Conservation (phyloP, 2,329 filamentous ascomycete genomes). For the Talaromyces marneffei region DNA sequence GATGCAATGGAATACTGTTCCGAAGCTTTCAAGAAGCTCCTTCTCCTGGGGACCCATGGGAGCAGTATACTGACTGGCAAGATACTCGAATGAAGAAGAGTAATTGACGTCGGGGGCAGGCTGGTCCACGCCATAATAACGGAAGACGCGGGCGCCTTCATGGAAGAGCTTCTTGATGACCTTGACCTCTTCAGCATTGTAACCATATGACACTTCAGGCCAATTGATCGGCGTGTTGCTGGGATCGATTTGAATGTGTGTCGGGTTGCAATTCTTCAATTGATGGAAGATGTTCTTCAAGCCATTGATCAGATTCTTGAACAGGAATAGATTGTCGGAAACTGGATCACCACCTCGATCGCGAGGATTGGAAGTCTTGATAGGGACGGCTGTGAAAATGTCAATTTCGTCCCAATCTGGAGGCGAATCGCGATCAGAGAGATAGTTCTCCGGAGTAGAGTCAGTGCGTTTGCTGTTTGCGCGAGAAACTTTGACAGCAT, state of each 20-base stretch:
- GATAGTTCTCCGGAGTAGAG: conserved; percentile 67
- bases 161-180: conserved; percentile 97
- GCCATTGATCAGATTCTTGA: conserved; percentile 92
- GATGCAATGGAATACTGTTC: conserved; percentile 96
- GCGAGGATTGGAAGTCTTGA: conserved; percentile 87
- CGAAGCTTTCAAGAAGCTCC: conserved; percentile 93
- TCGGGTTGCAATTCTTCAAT: conserved; percentile 79
- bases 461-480: conserved; percentile 63
- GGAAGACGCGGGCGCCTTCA: conserved; percentile 91
- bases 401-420: conserved; percentile 98
- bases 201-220: conserved; percentile 92
- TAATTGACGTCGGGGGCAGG: conserved; percentile 65
- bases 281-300: conserved; percentile 96
- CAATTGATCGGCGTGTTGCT: conserved; percentile 80
- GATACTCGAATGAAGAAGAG: conserved; percentile 79
- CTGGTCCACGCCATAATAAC: conserved; percentile 91
- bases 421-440: conserved; percentile 71
- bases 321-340: conserved; percentile 94
- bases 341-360: conserved; percentile 88
- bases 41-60: conserved; percentile 95
- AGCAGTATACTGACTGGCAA: conserved; percentile 91
- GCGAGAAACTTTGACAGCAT: conserved; percentile 87
- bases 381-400: conserved; percentile 92
- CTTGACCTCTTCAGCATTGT: conserved; percentile 92
- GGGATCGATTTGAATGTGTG: conserved; percentile 62